Evolutionary conservation across 2,329 filamentous ascomycete species (phyloP).

Genomic region (Zymoseptoria passerinii): DNA sequence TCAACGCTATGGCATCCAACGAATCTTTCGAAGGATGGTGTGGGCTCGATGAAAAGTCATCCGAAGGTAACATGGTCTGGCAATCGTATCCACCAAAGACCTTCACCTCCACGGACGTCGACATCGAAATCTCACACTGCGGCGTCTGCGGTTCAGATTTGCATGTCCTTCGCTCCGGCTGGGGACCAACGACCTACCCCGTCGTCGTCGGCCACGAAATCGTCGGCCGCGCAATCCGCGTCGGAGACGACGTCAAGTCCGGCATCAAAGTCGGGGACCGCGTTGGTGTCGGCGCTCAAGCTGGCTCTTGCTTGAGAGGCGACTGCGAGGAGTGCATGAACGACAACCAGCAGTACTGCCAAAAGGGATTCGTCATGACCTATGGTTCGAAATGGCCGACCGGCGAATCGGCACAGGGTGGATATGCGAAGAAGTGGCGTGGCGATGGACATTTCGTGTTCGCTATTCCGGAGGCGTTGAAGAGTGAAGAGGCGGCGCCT

Average conservation of each 20-base stretch:
- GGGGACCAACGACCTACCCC: constrained; percentile 26
- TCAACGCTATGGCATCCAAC: constrained; percentile 22
- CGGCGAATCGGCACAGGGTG: constrained; percentile 50
- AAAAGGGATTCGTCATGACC: constrained; percentile 22
- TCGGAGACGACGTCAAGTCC: constrained; percentile 25
- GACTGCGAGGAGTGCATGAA: constrained; percentile 47
- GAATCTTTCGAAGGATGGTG: constrained; percentile 52
- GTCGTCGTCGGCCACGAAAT: constrained; percentile 30
- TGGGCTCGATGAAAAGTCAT: constrained; percentile 41
- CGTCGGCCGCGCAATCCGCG: constrained; percentile 28
- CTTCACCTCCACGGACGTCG: constrained; percentile 33
- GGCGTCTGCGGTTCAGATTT: constrained; percentile 30
- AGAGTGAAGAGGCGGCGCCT: constrained; percentile 50
- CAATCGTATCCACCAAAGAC: constrained; percentile 36
- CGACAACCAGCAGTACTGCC: constrained; percentile 38
- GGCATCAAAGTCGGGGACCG: constrained; percentile 33
- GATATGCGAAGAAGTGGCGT: constrained; percentile 47
- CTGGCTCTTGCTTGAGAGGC: constrained; percentile 38
- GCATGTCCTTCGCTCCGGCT: constrained; percentile 32
- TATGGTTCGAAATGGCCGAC: constrained; percentile 20
- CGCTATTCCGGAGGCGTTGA: constrained; percentile 43
- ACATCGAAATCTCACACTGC: constrained; percentile 34
- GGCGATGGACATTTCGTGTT: constrained; percentile 46
- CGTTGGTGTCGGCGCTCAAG: constrained; percentile 45
- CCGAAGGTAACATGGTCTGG: constrained; percentile 48